Percentiles rank a stretch among this genome's conserved stretches.
Conservation (phyloP, 1,284 basidiomycete species). For the Pyrrhoderma noxium region DNA sequence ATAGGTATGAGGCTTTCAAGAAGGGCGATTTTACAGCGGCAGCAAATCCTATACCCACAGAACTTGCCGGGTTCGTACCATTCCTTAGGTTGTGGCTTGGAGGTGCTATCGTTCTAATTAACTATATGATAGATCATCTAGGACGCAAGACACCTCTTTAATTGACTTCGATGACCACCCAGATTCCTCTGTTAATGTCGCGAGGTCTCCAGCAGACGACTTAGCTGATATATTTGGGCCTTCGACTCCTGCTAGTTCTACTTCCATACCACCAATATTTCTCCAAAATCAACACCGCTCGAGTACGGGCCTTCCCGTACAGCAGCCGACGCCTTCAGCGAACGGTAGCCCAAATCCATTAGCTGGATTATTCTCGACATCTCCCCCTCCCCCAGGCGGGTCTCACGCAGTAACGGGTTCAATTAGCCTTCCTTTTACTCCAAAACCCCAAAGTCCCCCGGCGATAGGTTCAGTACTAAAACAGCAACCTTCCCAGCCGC, state of each 20-base stretch:
- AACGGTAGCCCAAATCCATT: slow-evolving; percentile 11
- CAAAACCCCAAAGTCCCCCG: slow-evolving; percentile 22
- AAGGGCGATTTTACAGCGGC: slow-evolving; percentile 75
- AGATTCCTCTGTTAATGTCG: slow-evolving; percentile 17
- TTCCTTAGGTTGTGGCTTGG: too few species aligned
- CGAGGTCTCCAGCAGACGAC: slow-evolving; percentile 36
- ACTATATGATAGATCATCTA: slow-evolving; percentile 9
- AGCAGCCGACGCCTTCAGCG: slow-evolving; percentile 7
- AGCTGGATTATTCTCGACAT: slow-evolving; percentile 7
- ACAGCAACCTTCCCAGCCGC: slow-evolving; percentile 10
- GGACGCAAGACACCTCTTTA: slow-evolving; percentile 41
- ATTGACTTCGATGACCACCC: slow-evolving; percentile 66
- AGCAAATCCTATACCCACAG: slow-evolving; percentile 55
- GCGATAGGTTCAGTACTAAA: background rate
- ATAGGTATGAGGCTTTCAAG: slow-evolving; percentile 88
- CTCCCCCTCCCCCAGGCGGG: slow-evolving; percentile 3
- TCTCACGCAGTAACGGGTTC: slow-evolving; percentile 27
- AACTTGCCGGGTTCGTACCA: slow-evolving; percentile 33
- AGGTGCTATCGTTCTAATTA: too few species aligned
- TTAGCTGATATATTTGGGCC: slow-evolving; percentile 48
- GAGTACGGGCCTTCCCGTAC: slow-evolving; percentile 21
- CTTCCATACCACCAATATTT: background rate
- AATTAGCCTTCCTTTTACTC: slow-evolving; percentile 48
- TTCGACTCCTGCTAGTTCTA: slow-evolving; percentile 20
- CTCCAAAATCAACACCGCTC: background rate